These are phyloP conservation scores for Coemansia sp. DNA, from an alignment of 192 early-diverging fungal species.

Conservation along the genomic window DNA sequence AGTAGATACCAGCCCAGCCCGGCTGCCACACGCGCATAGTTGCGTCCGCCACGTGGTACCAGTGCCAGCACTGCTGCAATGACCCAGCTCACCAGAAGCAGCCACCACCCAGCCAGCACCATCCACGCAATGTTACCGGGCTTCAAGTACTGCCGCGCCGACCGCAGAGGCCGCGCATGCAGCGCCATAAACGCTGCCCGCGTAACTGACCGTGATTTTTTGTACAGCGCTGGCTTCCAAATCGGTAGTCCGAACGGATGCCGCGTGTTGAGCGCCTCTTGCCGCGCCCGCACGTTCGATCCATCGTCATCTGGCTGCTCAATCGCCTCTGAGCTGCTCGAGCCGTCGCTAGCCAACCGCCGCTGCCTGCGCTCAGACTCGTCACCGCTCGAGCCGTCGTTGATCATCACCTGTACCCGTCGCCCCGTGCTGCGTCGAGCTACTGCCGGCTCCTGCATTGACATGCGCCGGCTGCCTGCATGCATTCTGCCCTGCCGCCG, in stretches of 20 bases:
- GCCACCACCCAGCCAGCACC: conserved; percentile 88
- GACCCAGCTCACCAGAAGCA: conserved; percentile 63
- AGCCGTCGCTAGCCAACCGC: conserved; percentile 26
- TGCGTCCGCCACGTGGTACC: conserved; percentile 57
- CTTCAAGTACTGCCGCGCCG: conserved; percentile 65
- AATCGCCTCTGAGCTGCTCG: conserved; percentile 21
- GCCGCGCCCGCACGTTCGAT: conserved; percentile 48
- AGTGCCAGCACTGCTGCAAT: conserved; percentile 63
- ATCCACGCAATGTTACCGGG: conserved; percentile 89
- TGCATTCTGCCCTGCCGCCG: conserved; percentile 10
- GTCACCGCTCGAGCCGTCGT: conserved; percentile 18
- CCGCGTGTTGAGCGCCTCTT: conserved; percentile 71
- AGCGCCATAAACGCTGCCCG: conserved; percentile 76
- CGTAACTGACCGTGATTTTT: conserved; percentile 85
- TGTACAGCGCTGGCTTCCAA: conserved; percentile 98
- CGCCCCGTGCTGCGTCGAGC: conserved; percentile 32
- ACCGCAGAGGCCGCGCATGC: conserved; percentile 68
- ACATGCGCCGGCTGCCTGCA: conserved; percentile 20
- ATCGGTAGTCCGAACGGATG: conserved; percentile 94
- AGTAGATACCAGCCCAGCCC: conserved; percentile 86
- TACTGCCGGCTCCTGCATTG: conserved; percentile 19
- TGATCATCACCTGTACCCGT: conserved; percentile 24
- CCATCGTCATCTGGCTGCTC: conserved; percentile 41
- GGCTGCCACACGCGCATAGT: conserved; percentile 64
- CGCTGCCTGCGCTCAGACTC: conserved; percentile 15